Evolutionary conservation across 176 grass and related monocot species (phyloP).

Genomic region (Rhipidocladum racemiflorum): DNA sequence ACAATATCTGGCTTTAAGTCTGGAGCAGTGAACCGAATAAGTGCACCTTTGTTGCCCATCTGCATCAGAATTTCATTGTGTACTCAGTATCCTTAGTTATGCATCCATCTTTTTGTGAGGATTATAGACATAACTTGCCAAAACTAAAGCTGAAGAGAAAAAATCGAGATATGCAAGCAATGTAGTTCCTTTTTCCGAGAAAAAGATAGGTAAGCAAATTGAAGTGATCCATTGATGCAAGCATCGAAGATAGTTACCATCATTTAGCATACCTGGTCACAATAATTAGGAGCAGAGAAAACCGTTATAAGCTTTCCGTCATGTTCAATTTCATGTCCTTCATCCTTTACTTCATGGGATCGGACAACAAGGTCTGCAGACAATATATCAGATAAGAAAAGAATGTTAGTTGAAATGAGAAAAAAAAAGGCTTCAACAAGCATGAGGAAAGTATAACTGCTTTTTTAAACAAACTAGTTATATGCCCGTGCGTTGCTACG

Average conservation of each 20-base stretch:
- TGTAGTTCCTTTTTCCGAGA: not conserved
- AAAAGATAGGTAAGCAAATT: not conserved
- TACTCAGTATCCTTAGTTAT: slow-evolving; percentile 19
- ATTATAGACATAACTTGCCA: not conserved
- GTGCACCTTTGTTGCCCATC: slow-evolving; percentile 98
- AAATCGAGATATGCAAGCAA: not conserved
- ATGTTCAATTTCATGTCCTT: slow-evolving; percentile 87
- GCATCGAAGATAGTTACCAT: not conserved
- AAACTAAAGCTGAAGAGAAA: not conserved
- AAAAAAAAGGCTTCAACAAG: not conserved
- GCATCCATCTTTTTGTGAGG: not conserved
- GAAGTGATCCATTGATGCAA: not conserved
- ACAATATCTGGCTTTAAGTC: slow-evolving; percentile 73
- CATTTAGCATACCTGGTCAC: slow-evolving; percentile 63
- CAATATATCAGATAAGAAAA: slow-evolving; percentile 6
- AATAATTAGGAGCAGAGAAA: slow-evolving; percentile 92
- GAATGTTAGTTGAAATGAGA: not conserved
- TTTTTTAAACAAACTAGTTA: not conserved
- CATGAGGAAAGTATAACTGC: not conserved
- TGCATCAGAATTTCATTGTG: slow-evolving; percentile 29
- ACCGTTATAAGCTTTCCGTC: slow-evolving; percentile 86
- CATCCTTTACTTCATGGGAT: slow-evolving; percentile 91
- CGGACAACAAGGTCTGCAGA: slow-evolving; percentile 74
- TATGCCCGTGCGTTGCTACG: too few relatives aligned
- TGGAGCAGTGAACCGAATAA: slow-evolving; percentile 66